Evolutionary conservation across 78 protist species (phyloP), one percentile per base, ranked within the genome.

Genomic region (Polysphondylium violaceum): DNA sequence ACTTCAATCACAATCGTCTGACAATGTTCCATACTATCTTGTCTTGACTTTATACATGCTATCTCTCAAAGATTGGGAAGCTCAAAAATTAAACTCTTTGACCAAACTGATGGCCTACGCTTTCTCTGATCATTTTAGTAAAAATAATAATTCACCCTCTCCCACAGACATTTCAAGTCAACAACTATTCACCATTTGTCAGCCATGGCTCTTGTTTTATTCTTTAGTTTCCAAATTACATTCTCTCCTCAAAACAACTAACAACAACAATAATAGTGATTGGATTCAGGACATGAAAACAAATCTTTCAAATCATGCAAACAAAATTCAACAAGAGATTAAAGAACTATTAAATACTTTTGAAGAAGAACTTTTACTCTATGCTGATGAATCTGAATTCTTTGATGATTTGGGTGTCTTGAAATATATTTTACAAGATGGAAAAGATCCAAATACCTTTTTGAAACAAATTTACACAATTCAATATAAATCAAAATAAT

Each of bases 11-110:
- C 41, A 33, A 35, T 9, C 25, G 41, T 27, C 76, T 4, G 92
- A 86, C 25, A 86, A 86, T 55, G 78, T 69, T 11, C 92, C 86
- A 29, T 86, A 72, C 55, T 86, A 38, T 53, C 12, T 71, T 17
- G 79, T 86, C 4, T 17, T 86, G 6, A 31, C 92, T 17, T 21
- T 86, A 33, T 75, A 25, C 43, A 43, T 86, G 6, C 67, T 40
- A 17, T 56, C 92, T 12, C 58, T 36, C 21, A 75, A 86, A 59
- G 92, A 86, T 16, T 86, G 78, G 78, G 58, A 58, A 59, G 3
- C 55, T 21, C 21, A 44, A 19, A 68, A 72, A 51, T 64, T 71
- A 27, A 74, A 86, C 35, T 50, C 40, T 21, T 56, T 81, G 40
- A 31, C 65, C 33, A 81, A 63, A 56, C 40, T 68, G 3, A 11